Evolutionary conservation across 108 stramenopile genomes (phyloP).

Genomic region (Mediolabrus comicus): DNA sequence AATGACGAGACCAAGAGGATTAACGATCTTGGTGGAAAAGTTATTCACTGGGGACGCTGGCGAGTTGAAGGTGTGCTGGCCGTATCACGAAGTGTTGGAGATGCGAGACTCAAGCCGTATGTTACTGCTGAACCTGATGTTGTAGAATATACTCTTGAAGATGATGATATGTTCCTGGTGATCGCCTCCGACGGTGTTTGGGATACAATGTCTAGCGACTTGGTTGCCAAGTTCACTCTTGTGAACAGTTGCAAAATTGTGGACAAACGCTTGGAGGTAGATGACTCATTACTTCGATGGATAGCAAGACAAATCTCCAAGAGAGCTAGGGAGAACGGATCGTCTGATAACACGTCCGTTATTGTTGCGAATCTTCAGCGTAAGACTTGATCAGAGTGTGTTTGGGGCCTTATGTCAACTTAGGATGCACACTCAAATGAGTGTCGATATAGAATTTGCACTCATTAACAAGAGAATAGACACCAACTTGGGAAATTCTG

Average conservation of each 20-base stretch:
- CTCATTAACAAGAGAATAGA: background rate
- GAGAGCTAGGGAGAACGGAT: slow-evolving; percentile 81
- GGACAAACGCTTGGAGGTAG: slow-evolving; percentile 68
- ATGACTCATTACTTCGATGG: slow-evolving; percentile 80
- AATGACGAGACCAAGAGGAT: slow-evolving; percentile 88
- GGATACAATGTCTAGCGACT: slow-evolving; percentile 87
- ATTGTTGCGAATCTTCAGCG: slow-evolving; percentile 63
- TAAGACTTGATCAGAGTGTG: slow-evolving; percentile 2
- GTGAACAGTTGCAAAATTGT: slow-evolving; percentile 84
- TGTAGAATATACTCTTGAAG: slow-evolving; percentile 75
- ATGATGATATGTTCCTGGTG: slow-evolving; percentile 89
- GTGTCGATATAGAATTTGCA: background rate
- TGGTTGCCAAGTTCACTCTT: slow-evolving; percentile 84
- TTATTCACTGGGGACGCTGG: slow-evolving; percentile 94
- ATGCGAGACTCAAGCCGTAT: slow-evolving; percentile 88
- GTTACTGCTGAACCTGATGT: slow-evolving; percentile 85
- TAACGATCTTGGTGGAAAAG: slow-evolving; percentile 84
- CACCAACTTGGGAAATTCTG: too few species aligned
- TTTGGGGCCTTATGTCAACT: too few species aligned
- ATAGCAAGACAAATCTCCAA: slow-evolving; percentile 66
- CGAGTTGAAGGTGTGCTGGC: slow-evolving; percentile 95
- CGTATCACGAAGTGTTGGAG: slow-evolving; percentile 93
- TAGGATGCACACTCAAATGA: too few species aligned
- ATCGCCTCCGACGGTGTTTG: slow-evolving; percentile 86
- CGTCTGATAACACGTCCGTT: slow-evolving; percentile 76